These are phyloP conservation scores for Rosa multiflora DNA, from an alignment of 306 rosid genomes.

Conservation along the genomic window DNA sequence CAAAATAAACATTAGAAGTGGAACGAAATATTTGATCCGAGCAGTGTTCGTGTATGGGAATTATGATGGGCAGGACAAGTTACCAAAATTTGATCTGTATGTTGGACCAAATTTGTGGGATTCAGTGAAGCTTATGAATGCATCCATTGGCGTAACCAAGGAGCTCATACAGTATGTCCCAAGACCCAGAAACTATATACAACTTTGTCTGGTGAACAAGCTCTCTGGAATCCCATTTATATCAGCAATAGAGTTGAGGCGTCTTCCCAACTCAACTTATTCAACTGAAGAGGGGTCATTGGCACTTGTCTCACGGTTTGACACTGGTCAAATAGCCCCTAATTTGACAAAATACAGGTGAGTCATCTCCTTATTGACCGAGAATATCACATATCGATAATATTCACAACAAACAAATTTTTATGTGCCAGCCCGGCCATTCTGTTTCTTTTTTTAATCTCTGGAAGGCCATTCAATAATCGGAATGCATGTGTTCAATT, in stretches of 20 bases:
- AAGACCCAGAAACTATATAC: neutral
- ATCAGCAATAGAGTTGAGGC: conserved; percentile 13
- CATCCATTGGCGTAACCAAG: conserved; percentile 1
- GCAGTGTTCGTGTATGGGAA: conserved; percentile 41
- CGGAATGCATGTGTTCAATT: neutral
- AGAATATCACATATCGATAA: neutral
- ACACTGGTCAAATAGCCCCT: neutral
- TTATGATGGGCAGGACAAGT: conserved; percentile 28
- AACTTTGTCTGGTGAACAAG: conserved; percentile 13
- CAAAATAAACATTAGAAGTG: conserved; percentile 24
- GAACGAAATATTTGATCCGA: conserved; percentile 37
- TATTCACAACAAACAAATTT: neutral
- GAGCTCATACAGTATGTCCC: conserved; percentile 32
- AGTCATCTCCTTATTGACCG: neutral
- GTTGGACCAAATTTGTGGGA: conserved; percentile 42
- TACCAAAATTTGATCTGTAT: conserved; percentile 36
- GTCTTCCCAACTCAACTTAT: conserved; percentile 4
- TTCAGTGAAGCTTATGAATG: conserved; percentile 7
- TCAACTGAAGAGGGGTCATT: neutral
- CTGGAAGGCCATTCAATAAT: too few relatives aligned
- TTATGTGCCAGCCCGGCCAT: neutral
- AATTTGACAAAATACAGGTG: neutral
- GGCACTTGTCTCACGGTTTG: neutral
- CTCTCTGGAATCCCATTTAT: conserved; percentile 14
- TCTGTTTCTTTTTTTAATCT: neutral